Percentiles rank a stretch among this genome's conserved stretches.
Evolutionary conservation across 176 grass and related monocot species (phyloP).

Genomic region (Poa annua): DNA sequence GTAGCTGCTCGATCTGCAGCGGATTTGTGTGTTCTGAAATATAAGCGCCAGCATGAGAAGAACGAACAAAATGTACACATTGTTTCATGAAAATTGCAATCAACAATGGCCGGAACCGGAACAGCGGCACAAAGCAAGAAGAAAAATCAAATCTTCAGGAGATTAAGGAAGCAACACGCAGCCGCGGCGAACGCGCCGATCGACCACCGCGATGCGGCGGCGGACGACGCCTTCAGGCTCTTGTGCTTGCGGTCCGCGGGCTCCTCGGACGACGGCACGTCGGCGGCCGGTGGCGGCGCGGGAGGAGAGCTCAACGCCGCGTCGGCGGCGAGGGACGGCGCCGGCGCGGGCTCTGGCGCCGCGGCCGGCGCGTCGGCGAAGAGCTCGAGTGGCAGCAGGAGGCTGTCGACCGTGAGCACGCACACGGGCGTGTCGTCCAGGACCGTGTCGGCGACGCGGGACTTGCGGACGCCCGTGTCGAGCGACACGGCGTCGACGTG

Average conservation of each 20-base stretch:
- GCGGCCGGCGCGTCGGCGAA: conserved; percentile 50
- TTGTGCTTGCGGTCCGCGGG: conserved; percentile 54
- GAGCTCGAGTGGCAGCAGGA: conserved; percentile 75
- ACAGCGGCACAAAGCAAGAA: no score
- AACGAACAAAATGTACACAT: conserved; percentile 17
- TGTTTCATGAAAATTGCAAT: conserved; percentile 25
- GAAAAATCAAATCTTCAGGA: no score
- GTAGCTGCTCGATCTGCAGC: neutral
- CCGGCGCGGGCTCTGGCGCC: conserved; percentile 30
- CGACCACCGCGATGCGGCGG: neutral
- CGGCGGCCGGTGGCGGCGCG: conserved; percentile 29
- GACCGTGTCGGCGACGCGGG: conserved; percentile 72
- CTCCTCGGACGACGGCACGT: conserved; percentile 28
- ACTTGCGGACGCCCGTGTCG: conserved; percentile 66
- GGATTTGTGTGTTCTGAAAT: neutral
- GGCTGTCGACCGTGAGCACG: conserved; percentile 70
- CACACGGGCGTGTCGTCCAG: conserved; percentile 76
- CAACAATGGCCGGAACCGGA: neutral
- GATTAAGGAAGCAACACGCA: conserved; percentile 2
- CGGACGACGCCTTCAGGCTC: conserved; percentile 38
- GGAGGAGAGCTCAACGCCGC: conserved; percentile 39
- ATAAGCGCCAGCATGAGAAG: neutral
- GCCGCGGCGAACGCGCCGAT: conserved; percentile 31
- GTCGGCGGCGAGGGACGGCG: neutral
- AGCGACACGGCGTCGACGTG: conserved; percentile 76